Evolutionary conservation across 345 rosid species (phyloP).

Genomic region (Populus alba): DNA sequence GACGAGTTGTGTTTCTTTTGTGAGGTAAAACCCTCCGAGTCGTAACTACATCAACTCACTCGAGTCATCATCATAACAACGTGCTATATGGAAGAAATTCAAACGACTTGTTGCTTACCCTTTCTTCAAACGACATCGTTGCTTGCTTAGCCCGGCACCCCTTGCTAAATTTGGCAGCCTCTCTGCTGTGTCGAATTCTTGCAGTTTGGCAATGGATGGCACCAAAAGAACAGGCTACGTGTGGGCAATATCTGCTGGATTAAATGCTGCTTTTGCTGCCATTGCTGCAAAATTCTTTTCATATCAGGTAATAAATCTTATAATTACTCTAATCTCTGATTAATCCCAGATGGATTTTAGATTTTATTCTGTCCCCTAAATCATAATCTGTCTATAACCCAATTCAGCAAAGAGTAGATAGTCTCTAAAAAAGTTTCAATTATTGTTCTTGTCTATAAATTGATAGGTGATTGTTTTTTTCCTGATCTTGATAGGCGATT

Average conservation of each 20-base stretch:
- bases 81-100: background rate
- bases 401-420: background rate
- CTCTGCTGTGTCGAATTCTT: background rate
- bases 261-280: slow-evolving; percentile 77
- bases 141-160: background rate
- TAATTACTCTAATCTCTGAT: background rate
- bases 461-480: background rate
- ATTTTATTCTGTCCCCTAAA: background rate
- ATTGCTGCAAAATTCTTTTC: slow-evolving; percentile 69
- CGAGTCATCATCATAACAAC: background rate
- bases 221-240: slow-evolving; percentile 48
- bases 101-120: background rate
- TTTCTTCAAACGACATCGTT: background rate
- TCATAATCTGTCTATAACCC: background rate
- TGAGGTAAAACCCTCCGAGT: background rate
- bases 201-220: slow-evolving; percentile 15
- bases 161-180: background rate
- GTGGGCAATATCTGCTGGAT: slow-evolving; percentile 70
- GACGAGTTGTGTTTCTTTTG: slow-evolving; percentile 6
- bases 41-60: background rate
- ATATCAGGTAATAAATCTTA: slow-evolving; percentile 31
- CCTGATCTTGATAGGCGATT: slow-evolving; percentile 38
- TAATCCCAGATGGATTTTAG: background rate
- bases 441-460: too few species aligned
- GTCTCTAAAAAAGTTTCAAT: too few species aligned